These are phyloP conservation scores for Dissophora ornata DNA, from an alignment of 192 early-diverging fungal genomes.

Conservation along the genomic window DNA sequence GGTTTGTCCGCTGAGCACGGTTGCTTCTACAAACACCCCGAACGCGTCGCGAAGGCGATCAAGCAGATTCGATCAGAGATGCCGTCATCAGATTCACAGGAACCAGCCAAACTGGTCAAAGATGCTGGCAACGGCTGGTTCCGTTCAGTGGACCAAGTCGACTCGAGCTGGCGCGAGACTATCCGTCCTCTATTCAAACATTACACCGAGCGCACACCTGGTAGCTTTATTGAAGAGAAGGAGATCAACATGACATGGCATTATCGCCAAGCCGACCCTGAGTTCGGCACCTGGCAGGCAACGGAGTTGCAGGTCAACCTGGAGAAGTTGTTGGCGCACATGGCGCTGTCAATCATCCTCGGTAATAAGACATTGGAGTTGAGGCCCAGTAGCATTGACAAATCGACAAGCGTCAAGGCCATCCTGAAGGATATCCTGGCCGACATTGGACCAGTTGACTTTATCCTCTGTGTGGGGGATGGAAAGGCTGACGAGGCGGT, in stretches of 20 bases:
- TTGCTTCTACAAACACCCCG: slow-evolving; percentile 96
- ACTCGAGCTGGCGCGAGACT: slow-evolving; percentile 91
- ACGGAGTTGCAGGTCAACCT: slow-evolving; percentile 97
- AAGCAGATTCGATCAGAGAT: slow-evolving; percentile 55
- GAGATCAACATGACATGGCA: slow-evolving; percentile 99
- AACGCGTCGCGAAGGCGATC: slow-evolving; percentile 64
- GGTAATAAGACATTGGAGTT: slow-evolving; percentile 98
- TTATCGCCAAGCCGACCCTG: slow-evolving; percentile 88
- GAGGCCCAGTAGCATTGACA: slow-evolving; percentile 92
- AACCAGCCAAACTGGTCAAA: slow-evolving; percentile 63
- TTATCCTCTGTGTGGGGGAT: slow-evolving; percentile 91
- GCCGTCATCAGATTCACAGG: slow-evolving; percentile 53
- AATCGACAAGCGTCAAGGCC: slow-evolving; percentile 85
- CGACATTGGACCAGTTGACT: slow-evolving; percentile 45
- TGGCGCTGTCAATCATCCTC: slow-evolving; percentile 93
- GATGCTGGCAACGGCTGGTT: slow-evolving; percentile 83
- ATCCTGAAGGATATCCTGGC: slow-evolving; percentile 92
- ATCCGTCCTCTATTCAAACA: slow-evolving; percentile 96
- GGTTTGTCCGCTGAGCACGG: slow-evolving; percentile 98
- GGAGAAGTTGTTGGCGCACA: slow-evolving; percentile 92
- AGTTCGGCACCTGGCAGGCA: slow-evolving; percentile 98
- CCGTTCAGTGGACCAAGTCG: slow-evolving; percentile 87
- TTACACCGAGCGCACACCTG: slow-evolving; percentile 97
- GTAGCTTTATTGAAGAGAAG: slow-evolving; percentile 98
- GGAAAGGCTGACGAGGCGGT: slow-evolving; percentile 97